phyloP scores from a whole-genome alignment of 2,329 filamentous ascomycete species.

The Sordariomycetes sp. region DNA sequence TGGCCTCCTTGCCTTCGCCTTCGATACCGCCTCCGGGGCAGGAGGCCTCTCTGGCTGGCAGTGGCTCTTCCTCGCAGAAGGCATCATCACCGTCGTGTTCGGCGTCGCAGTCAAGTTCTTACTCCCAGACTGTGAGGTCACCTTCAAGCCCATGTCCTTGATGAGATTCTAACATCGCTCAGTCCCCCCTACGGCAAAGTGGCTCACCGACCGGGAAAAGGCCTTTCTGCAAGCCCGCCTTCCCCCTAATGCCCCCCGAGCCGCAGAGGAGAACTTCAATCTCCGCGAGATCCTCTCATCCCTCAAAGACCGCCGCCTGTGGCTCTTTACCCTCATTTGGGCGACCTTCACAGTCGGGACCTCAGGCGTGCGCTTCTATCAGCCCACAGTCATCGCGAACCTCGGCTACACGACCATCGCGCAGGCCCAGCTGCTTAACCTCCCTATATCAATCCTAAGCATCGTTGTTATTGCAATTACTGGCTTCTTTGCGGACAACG shows the following conservation, averaged over 20 bases:
- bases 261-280: slow-evolving; percentile 23
- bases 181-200: slow-evolving; percentile 28
- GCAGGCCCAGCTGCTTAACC: slow-evolving; percentile 31
- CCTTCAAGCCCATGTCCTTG: not conserved
- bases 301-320: slow-evolving; percentile 25
- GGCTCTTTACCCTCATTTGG: slow-evolving; percentile 30
- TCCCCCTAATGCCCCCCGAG: slow-evolving; percentile 26
- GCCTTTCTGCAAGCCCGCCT: slow-evolving; percentile 32
- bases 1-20: slow-evolving; percentile 27
- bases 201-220: slow-evolving; percentile 30
- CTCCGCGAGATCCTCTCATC: slow-evolving; percentile 10
- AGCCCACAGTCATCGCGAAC: slow-evolving; percentile 25
- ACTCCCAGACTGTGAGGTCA: slow-evolving; percentile 35
- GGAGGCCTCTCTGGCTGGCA: slow-evolving; percentile 20
- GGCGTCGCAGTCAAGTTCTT: slow-evolving; percentile 35
- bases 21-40: slow-evolving; percentile 21
- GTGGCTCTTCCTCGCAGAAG: slow-evolving; percentile 28
- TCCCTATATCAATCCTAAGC: slow-evolving; percentile 27
- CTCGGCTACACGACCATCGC: slow-evolving; percentile 27
- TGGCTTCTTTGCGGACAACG: slow-evolving; percentile 27
- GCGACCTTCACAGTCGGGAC: slow-evolving; percentile 28
- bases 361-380: slow-evolving; percentile 25
- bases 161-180: slow-evolving; percentile 15
- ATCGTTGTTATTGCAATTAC: slow-evolving; percentile 26
- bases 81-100: slow-evolving; percentile 28